Percentiles rank a stretch among this genome's conserved stretches.
Evolutionary conservation across 495 filamentous ascomycete species (phyloP).

Genomic region (Hypoxylon intermedium): DNA sequence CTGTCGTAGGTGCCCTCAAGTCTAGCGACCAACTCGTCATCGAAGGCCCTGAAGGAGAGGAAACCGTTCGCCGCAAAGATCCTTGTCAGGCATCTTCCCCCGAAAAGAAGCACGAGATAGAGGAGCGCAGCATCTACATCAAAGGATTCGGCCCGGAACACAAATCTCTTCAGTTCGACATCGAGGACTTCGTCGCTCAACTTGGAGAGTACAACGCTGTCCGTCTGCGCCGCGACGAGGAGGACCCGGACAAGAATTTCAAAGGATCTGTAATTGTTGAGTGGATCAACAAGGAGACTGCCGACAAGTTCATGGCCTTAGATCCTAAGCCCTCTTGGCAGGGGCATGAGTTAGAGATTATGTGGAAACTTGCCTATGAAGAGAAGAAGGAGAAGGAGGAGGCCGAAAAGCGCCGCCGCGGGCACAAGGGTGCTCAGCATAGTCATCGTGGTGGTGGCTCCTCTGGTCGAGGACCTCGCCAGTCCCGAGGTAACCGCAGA

Average conservation of each 20-base stretch:
- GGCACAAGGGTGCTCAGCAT: constrained; percentile 16
- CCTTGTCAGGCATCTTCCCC: constrained; percentile 61
- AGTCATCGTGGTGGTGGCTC: constrained; percentile 47
- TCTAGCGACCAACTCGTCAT: constrained; percentile 72
- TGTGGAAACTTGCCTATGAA: constrained; percentile 86
- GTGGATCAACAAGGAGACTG: constrained; percentile 76
- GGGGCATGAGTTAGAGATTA: constrained; percentile 73
- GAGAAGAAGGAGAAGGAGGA: constrained; percentile 72
- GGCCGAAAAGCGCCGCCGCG: neutral
- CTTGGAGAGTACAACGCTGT: constrained; percentile 83
- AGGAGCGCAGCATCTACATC: constrained; percentile 55
- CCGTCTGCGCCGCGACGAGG: constrained; percentile 79
- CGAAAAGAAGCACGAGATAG: constrained; percentile 40
- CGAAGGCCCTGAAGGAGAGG: constrained; percentile 65
- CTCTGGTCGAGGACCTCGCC: constrained; percentile 32
- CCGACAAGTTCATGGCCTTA: constrained; percentile 76
- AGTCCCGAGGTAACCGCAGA: constrained; percentile 23
- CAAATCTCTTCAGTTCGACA: constrained; percentile 81
- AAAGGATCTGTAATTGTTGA: constrained; percentile 97
- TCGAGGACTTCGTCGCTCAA: constrained; percentile 87
- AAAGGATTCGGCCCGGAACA: constrained; percentile 91
- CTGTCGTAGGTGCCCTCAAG: constrained; percentile 81
- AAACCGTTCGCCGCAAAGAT: constrained; percentile 68
- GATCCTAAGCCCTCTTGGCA: constrained; percentile 86
- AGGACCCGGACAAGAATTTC: constrained; percentile 65